Evolutionary conservation across 495 filamentous ascomycete genomes (phyloP).

Genomic region (Penicillium tannophilum): DNA sequence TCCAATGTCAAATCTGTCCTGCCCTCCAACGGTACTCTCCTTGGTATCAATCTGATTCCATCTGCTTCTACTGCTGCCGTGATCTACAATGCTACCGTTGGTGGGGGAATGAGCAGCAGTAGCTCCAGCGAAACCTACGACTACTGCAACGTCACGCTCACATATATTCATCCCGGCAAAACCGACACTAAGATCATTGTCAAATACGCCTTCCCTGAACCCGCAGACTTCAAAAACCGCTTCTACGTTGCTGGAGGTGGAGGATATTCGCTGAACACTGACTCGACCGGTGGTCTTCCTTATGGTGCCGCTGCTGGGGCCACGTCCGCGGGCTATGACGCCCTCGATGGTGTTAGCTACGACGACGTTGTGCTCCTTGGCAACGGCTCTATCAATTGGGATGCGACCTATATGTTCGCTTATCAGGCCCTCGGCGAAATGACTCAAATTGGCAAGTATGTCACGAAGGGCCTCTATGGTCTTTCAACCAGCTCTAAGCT

Average conservation of each 20-base stretch:
- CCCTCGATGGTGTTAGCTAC: conserved; percentile 31
- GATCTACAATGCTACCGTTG: too few relatives aligned
- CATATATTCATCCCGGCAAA: conserved; percentile 39
- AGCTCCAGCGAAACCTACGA: conserved; percentile 26
- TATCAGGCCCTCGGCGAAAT: conserved; percentile 47
- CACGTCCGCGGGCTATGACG: conserved; percentile 43
- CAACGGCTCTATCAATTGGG: conserved; percentile 48
- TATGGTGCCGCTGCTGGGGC: conserved; percentile 43
- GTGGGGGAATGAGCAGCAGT: conserved; percentile 2
- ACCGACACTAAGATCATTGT: conserved; percentile 28
- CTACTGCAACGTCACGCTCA: conserved; percentile 41
- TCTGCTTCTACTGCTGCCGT: conserved; percentile 27
- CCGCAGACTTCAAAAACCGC: conserved; percentile 38
- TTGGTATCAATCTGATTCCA: conserved; percentile 34
- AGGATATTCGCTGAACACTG: conserved; percentile 28
- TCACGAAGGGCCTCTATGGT: conserved; percentile 39
- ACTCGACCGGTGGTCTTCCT: conserved; percentile 37
- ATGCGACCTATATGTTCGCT: conserved; percentile 42
- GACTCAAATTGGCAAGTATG: conserved; percentile 38
- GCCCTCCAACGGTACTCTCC: conserved; percentile 36
- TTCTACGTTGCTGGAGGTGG: conserved; percentile 42
- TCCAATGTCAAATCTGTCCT: conserved; percentile 33
- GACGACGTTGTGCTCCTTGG: conserved; percentile 40
- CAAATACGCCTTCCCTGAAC: conserved; percentile 37
- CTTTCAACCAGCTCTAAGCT: conserved; percentile 28